Percentiles rank a stretch among this genome's conserved stretches.
These are phyloP conservation scores for Alternaria longipes DNA, from an alignment of 2,329 filamentous ascomycete species.

Conservation along the genomic window DNA sequence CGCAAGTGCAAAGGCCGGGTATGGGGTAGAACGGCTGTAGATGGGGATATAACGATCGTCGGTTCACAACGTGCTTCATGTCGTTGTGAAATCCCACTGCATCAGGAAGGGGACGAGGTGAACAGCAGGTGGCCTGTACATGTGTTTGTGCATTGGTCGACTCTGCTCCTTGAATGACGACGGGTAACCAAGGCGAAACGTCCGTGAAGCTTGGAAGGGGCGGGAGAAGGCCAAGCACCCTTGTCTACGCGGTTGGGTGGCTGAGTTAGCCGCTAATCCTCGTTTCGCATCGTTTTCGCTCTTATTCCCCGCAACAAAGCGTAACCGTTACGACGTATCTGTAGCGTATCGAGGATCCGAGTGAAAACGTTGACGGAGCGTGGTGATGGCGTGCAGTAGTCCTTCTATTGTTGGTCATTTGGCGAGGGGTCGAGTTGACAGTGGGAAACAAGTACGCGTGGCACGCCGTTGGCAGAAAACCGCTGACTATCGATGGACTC, in stretches of 20 bases:
- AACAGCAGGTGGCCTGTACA: no score
- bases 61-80: conserved; percentile 6
- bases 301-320: conserved; percentile 5
- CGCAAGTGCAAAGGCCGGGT: conserved; percentile 6
- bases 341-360: neutral
- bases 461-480: neutral
- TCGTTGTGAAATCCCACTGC: conserved; percentile 4
- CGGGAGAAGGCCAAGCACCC: conserved; percentile 17
- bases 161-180: conserved; percentile 13
- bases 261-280: conserved; percentile 14
- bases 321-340: neutral
- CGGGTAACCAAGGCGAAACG: conserved; percentile 16
- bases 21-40: conserved; percentile 8
- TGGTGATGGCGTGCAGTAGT: neutral
- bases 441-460: neutral
- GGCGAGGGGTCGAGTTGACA: neutral
- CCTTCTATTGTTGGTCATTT: neutral
- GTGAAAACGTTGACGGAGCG: neutral
- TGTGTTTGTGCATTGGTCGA: conserved; percentile 4
- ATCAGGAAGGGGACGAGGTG: conserved; percentile 5
- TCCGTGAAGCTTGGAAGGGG: conserved; percentile 19
- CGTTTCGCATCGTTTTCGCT: neutral
- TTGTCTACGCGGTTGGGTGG: conserved; percentile 19
- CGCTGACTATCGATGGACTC: neutral
- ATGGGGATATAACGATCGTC: conserved; percentile 17